A percentile compares a stretch with the other conserved stretches of the same genome.
phyloP scores from a whole-genome alignment of 2,329 filamentous ascomycete genomes.

The Neofusicoccum umdonicola region DNA sequence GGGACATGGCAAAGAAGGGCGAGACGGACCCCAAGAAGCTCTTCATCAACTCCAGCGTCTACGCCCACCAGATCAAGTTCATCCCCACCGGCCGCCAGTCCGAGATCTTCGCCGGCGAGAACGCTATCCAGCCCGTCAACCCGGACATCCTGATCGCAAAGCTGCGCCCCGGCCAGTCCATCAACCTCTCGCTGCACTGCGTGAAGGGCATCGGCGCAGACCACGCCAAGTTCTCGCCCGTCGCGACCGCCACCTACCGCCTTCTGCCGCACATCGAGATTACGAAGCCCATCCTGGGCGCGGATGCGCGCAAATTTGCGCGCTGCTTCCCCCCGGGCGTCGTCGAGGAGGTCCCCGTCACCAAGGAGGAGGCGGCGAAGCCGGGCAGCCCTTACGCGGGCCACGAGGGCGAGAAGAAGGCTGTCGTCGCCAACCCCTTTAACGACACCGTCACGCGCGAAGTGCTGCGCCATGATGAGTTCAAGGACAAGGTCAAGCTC shows the following conservation, averaged over 20 bases:
- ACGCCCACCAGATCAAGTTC: conserved; percentile 63
- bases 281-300: conserved; percentile 75
- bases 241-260: conserved; percentile 90
- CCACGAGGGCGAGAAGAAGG: conserved; percentile 77
- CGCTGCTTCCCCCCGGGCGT: conserved; percentile 88
- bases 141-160: conserved; percentile 94
- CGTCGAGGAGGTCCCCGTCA: conserved; percentile 73
- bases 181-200: conserved; percentile 86
- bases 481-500: conserved; percentile 91
- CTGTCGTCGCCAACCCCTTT: conserved; percentile 84
- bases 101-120: conserved; percentile 43
- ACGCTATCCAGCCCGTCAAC: conserved; percentile 73
- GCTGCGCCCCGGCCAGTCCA: conserved; percentile 83
- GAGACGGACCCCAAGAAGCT: conserved; percentile 80
- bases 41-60: conserved; percentile 75
- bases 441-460: conserved; percentile 94
- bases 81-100: conserved; percentile 63
- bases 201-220: conserved; percentile 92
- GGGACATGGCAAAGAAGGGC: conserved; percentile 57
- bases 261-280: conserved; percentile 88
- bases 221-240: conserved; percentile 95
- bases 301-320: conserved; percentile 84
- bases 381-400: conserved; percentile 67
- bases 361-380: conserved; percentile 61
- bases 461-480: conserved; percentile 86